Evolutionary conservation across 148 eudicot species (phyloP).

Genomic region (Spergularia marina): DNA sequence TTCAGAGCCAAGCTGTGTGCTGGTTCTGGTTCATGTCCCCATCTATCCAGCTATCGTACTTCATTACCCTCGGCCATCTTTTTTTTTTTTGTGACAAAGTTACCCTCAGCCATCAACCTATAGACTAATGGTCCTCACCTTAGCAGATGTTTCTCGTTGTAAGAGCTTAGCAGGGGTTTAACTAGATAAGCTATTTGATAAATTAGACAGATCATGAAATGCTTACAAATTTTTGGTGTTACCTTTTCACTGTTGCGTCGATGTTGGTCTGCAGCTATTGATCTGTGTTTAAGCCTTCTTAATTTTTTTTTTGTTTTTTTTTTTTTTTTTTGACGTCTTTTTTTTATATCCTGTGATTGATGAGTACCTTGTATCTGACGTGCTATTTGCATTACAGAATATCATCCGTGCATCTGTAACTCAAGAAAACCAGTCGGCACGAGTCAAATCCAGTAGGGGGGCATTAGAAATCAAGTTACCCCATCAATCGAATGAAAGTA

Average conservation of each 20-base stretch:
- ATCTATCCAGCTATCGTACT: too few species aligned
- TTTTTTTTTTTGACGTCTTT: too few species aligned
- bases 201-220: not conserved
- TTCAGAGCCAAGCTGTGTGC: too few species aligned
- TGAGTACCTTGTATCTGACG: not conserved
- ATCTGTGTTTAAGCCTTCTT: too few species aligned
- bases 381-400: constrained; percentile 45
- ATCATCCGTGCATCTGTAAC: constrained; percentile 87
- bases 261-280: not conserved
- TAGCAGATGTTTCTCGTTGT: not conserved
- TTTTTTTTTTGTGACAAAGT: too few species aligned
- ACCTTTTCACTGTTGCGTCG: not conserved
- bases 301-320: too few species aligned
- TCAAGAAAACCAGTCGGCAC: constrained; percentile 58
- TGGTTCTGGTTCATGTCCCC: too few species aligned
- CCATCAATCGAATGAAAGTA: constrained; percentile 42
- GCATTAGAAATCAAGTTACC: constrained; percentile 80
- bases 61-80: too few species aligned
- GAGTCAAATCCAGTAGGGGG: constrained; percentile 33
- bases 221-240: not conserved
- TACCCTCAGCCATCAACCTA: too few species aligned
- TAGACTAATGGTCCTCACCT: not conserved
- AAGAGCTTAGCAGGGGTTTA: not conserved
- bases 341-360: not conserved
- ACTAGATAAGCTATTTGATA: too few species aligned